Evolutionary conservation across 1,284 basidiomycete genomes (phyloP), one percentile per base, ranked within the genome.

Genomic region (Cryptococcus jaspeensis): DNA sequence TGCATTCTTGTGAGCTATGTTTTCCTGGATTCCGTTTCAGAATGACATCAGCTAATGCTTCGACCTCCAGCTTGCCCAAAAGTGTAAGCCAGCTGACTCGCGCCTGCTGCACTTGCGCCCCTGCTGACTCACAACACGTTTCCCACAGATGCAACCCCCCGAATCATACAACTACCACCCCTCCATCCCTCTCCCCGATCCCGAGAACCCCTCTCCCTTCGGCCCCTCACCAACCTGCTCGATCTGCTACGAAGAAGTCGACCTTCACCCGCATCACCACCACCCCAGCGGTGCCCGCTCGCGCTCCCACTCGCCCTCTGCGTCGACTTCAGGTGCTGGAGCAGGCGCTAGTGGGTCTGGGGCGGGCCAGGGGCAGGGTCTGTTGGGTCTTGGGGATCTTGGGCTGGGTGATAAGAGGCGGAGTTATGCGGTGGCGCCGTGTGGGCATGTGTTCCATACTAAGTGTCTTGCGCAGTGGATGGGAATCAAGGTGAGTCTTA

Each of bases 211-310:
- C 8, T 84, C 86, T 42, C 82, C 52, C 12, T 43, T 52, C 23
- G 58, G 54, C 32, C 55, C 85, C 61, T 83, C 92, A 16, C 89
- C 87, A 5, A 89, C 92, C 67, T 94, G 91, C 66, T 85, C 88
- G 3, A 93, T 94, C 59, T 94, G 91, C 72, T 92, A 93, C 89
- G 91, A 94, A 59, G 82, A 85, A 8, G 92, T 93, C 59, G 70
- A 84, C 28, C 47, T 62, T 1, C 41, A 76, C 85, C n/a, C 83
- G 85, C 50, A 74, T 50, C 47, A 51, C 3, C 45, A 18, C 32
- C n/a, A 32, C 28, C 5, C 28, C 28, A 8, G 39, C 42, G 5
- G 16, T 52, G 56, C 80, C 67, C 54, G 75, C 76, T 32, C 28
- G 28, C 28, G 28, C 28, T 32, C 28, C 5, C 28, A 46, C 23